phyloP scores from a whole-genome alignment of 1,284 basidiomycete genomes.

The Sporisorium iseilematis-ciliati region DNA sequence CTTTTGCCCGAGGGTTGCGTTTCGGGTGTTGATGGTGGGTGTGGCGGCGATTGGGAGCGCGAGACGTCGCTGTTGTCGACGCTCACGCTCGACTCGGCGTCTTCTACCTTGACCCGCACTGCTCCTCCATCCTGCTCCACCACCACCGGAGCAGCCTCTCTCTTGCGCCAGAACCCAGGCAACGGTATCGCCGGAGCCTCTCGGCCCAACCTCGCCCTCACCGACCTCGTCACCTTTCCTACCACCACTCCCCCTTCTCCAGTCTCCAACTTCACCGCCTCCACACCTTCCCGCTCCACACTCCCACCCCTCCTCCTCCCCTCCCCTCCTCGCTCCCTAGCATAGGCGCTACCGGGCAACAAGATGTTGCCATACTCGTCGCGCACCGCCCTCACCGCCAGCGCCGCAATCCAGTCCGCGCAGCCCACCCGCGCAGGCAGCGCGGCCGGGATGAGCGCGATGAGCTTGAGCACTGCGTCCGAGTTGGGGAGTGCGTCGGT shows the following conservation, averaged over 20 bases:
- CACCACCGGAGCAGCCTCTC: background rate
- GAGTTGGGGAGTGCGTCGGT: slow-evolving; percentile 27
- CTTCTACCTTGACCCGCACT: background rate
- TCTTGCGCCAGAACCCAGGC: slow-evolving; percentile 29
- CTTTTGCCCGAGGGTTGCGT: background rate
- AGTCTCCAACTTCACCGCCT: background rate
- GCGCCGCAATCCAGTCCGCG: slow-evolving; percentile 18
- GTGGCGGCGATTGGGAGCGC: background rate
- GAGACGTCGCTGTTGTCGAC: background rate
- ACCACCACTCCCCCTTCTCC: slow-evolving; percentile 10
- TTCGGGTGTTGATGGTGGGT: background rate
- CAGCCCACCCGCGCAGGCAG: slow-evolving; percentile 15
- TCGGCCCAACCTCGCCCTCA: slow-evolving; percentile 14
- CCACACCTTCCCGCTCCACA: background rate
- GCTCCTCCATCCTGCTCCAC: background rate
- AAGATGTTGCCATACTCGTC: slow-evolving; percentile 40
- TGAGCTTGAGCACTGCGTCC: slow-evolving; percentile 23
- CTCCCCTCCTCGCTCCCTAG: background rate
- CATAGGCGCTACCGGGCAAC: slow-evolving; percentile 22
- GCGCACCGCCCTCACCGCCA: slow-evolving; percentile 25
- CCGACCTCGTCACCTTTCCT: slow-evolving; percentile 33
- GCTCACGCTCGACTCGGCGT: background rate
- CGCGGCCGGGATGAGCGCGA: slow-evolving; percentile 32
- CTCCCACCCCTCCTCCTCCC: background rate
- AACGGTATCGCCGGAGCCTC: slow-evolving; percentile 31